Base-by-base conservation (phyloP, 164 flowering plant genomes). In the Piper betle region DNA sequence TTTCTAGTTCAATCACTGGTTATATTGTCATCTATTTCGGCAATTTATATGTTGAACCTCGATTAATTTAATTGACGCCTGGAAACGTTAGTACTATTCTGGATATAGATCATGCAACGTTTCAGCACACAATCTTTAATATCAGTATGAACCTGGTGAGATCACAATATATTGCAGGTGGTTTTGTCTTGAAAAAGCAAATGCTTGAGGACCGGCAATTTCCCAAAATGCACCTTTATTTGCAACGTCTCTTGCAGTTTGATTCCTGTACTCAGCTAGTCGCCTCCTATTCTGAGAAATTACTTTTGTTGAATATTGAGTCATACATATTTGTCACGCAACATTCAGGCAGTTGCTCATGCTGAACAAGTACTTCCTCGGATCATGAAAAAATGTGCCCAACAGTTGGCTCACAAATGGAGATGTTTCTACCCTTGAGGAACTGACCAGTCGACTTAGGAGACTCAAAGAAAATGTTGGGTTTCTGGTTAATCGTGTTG, bases 301-400 rank as follows among this genome's bases (percentile, higher is more conserved):
- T 46, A 9, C 15, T 5, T 46, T 46, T 46, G 50, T 2, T 6
- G 15, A 25, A 10, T 33, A 33, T 55, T 13, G 25, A 6, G 16
- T 15, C 25, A 1, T 13, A 55, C 39, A 25, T 19, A 16, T 25
- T 55, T 13, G 1, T 33, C 39, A 15, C 25, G 16, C 41, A 37
- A 53, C 6, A 39, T 59, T 39, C 69, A 93, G 99, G 97, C 88
- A 64, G 81, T 94, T 72, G 83, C 97, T 12, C 87, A 94, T 63
- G 97, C 96, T 33, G 99, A 94, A 71, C 97, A 91, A 83, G 95
- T 94, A 55, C 88, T 88, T 62, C 99, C 96, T 16, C 82, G 99
- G 55, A 90, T 91, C 19, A 94, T 81, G 74, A 96, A 88, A 75
- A 86, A 80, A 66, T 91, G 97, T 69, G 71, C 87, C 82, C n/a